A percentile compares a stretch with the other conserved stretches of the same genome.
These are phyloP conservation scores for Colletotrichum sp. DNA, from an alignment of 2,329 filamentous ascomycete species.

Conservation along the genomic window DNA sequence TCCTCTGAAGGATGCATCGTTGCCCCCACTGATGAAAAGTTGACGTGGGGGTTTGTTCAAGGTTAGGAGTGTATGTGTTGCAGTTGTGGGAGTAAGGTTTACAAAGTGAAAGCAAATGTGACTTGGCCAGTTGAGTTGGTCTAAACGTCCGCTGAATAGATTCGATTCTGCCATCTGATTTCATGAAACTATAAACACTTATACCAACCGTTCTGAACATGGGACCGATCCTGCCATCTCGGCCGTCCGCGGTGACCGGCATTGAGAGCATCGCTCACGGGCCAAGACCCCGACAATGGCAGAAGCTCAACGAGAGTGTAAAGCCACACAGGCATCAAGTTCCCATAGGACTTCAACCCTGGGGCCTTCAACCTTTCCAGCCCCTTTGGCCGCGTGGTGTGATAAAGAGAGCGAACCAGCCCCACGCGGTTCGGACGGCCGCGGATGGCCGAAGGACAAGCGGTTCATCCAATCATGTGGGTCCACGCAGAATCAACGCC, in stretches of 20 bases:
- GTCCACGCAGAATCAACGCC: not conserved
- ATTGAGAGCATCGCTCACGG: not conserved
- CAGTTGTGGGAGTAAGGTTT: not conserved
- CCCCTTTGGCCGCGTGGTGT: not conserved
- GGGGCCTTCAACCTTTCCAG: not conserved
- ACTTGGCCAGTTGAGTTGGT: not conserved
- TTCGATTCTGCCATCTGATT: not conserved
- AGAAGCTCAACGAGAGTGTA: not conserved
- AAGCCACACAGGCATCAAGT: not conserved
- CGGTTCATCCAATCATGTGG: not conserved
- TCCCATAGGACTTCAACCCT: not conserved
- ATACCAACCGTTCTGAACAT: not conserved
- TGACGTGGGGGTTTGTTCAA: not conserved
- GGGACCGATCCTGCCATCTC: not conserved
- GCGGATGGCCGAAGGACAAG: slow-evolving; percentile 1
- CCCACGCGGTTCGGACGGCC: not conserved
- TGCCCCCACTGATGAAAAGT: not conserved
- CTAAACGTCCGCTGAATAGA: not conserved
- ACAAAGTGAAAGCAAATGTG: not conserved
- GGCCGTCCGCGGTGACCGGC: not conserved
- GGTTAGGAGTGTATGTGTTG: not conserved
- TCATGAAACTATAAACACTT: not conserved
- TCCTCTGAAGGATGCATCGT: not conserved
- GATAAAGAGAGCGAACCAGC: not conserved
- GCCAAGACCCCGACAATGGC: not conserved